Evolutionary conservation across 768 basidiomycete genomes (phyloP).

Genomic region (Amyloporia xantha): DNA sequence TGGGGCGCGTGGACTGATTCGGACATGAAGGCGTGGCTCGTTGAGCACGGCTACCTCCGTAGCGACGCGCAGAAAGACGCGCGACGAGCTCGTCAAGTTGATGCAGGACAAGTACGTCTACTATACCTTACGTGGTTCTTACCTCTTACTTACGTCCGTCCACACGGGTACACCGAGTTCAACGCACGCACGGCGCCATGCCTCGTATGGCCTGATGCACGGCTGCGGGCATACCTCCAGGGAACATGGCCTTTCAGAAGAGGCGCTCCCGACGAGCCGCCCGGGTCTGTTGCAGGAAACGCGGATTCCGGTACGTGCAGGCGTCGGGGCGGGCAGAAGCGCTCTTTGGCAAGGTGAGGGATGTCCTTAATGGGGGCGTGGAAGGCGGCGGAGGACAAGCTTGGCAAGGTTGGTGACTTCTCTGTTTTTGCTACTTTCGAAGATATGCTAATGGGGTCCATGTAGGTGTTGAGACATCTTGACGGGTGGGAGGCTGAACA

Average conservation of each 20-base stretch:
- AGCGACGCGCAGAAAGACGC: slow-evolving; percentile 50
- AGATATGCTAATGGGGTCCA: neutral
- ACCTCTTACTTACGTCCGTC: neutral
- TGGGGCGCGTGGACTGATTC: slow-evolving; percentile 69
- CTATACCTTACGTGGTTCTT: neutral
- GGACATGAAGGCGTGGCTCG: slow-evolving; percentile 66
- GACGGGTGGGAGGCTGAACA: slow-evolving; percentile 31
- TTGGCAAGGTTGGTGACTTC: no score
- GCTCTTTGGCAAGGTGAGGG: slow-evolving; percentile 54
- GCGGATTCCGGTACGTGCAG: slow-evolving; percentile 75
- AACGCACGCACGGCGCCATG: slow-evolving; percentile 50
- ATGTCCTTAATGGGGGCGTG: slow-evolving; percentile 59
- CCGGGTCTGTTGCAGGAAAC: slow-evolving; percentile 83
- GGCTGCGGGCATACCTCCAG: slow-evolving; percentile 86
- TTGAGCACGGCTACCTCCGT: slow-evolving; percentile 61
- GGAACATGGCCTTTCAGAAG: slow-evolving; percentile 66
- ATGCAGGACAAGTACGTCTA: slow-evolving; percentile 60
- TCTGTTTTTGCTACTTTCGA: slow-evolving; percentile 18
- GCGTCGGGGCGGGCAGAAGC: slow-evolving; percentile 48
- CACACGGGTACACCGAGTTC: slow-evolving; percentile 45
- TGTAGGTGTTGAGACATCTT: slow-evolving; percentile 32
- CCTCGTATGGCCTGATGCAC: slow-evolving; percentile 87
- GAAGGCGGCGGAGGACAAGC: slow-evolving; percentile 72
- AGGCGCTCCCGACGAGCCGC: slow-evolving; percentile 54
- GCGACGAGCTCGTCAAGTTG: slow-evolving; percentile 69